phyloP scores from a whole-genome alignment of 2,329 filamentous ascomycete species.

The Hypoxylon sp. region DNA sequence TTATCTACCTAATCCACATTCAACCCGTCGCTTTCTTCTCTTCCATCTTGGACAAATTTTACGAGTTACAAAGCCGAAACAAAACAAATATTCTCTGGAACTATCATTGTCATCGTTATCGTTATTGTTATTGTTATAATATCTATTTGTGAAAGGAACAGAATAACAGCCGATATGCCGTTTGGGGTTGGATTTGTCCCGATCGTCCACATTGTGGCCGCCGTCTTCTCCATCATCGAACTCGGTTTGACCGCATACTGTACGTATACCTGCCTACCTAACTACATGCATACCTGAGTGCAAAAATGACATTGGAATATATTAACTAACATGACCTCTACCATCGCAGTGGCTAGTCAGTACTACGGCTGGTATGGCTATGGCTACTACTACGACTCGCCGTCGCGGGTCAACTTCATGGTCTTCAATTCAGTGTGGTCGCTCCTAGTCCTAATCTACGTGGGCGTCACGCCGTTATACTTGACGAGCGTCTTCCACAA shows the following conservation, averaged over 20 bases:
- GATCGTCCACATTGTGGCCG: constrained; percentile 76
- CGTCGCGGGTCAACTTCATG: constrained; percentile 79
- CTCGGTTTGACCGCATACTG: constrained; percentile 82
- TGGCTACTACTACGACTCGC: constrained; percentile 55
- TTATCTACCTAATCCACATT: neutral
- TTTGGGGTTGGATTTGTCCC: constrained; percentile 68
- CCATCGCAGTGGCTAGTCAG: constrained; percentile 66
- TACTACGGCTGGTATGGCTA: constrained; percentile 59
- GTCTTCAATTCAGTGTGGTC: constrained; percentile 86
- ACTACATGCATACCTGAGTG: too few species aligned
- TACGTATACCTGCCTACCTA: constrained; percentile 58
- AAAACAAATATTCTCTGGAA: neutral
- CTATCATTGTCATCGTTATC: neutral
- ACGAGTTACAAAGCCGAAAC: neutral
- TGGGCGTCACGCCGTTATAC: constrained; percentile 76
- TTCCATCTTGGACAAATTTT: neutral
- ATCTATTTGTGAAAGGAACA: neutral
- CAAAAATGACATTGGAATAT: neutral
- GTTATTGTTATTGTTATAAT: neutral
- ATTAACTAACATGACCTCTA: constrained; percentile 15
- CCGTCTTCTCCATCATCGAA: constrained; percentile 78
- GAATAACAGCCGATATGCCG: constrained; percentile 58
- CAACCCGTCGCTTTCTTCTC: neutral
- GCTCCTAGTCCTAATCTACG: constrained; percentile 77
- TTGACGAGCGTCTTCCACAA: constrained; percentile 73